Evolutionary conservation across 148 eudicot genomes (phyloP), one percentile per base, ranked within the genome.

Genomic region (Linanthus parryae): DNA sequence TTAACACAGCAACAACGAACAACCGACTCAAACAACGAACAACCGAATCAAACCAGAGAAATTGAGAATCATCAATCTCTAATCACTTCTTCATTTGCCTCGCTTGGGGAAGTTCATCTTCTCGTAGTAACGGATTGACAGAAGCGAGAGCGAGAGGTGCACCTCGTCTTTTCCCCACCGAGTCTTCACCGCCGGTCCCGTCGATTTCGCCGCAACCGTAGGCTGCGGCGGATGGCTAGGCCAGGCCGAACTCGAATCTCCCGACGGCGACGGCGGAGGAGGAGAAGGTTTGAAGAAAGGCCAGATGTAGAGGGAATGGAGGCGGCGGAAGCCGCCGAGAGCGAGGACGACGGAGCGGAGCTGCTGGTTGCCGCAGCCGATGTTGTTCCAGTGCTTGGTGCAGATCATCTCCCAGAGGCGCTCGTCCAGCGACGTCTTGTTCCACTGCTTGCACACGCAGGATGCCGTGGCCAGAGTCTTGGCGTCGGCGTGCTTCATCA

Each of bases 331-430:
- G 2, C 97, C 97, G 8, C 97, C 97, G 21, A 89, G 84, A 0
- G 87, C 87, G 12, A 73, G 70, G 7, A 89, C 97, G 2, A 89
- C 90, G 3, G 90, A 69, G 45, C 97, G 73, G 19, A 82, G 77
- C 75, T 84, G 94, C 8, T 59, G 72, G 30, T 66, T 73, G 29
- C 72, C 68, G 48, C 65, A 59, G 7, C 74, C 70, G 39, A 60
- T 60, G 15, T 73, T 72, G 21, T 65, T 40, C 73, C 71, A 74
- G 56, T 78, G 87, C 21, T 70, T 72, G 8, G 83, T 85, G 60
- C 97, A 89, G 62, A 82, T 82, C 70, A 82, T 62, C 78, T 89
- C 97, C 97, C 97, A 89, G 0, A 89, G 57, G 1, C 97, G 75
- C 70, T 89, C 97, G 59, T 89, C 97, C 43, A 58, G 70, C 11